Percentiles rank a stretch among this genome's conserved stretches.
Conservation (phyloP, 352 stramenopile species). For the Phytophthora vignae region DNA sequence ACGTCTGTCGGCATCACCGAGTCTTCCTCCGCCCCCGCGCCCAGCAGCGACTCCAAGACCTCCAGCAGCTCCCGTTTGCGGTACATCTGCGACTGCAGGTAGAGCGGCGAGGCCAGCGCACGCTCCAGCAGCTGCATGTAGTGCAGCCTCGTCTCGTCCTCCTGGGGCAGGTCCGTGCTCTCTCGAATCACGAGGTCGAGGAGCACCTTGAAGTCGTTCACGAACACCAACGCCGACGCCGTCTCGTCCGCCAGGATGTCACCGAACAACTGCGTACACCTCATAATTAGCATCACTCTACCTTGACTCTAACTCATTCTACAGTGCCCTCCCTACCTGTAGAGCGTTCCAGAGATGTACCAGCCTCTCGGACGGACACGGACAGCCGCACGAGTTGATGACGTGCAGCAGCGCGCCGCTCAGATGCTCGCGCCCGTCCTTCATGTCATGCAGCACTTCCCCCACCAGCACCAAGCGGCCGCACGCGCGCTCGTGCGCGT, state of each 20-base stretch:
- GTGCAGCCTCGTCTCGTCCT: conserved; percentile 49
- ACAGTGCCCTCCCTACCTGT: conserved; percentile 38
- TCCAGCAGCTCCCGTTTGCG: conserved; percentile 61
- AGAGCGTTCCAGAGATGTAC: conserved; percentile 62
- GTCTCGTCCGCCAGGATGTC: conserved; percentile 61
- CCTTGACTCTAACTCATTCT: not conserved
- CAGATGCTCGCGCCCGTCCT: conserved; percentile 69
- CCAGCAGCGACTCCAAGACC: conserved; percentile 61
- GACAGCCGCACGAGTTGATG: conserved; percentile 85
- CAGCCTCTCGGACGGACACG: conserved; percentile 47
- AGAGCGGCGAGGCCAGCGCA: conserved; percentile 53
- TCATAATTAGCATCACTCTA: too few species aligned
- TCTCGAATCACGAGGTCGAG: conserved; percentile 76
- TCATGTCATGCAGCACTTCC: conserved; percentile 55
- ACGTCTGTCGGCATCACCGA: conserved; percentile 45
- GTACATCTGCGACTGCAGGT: conserved; percentile 60
- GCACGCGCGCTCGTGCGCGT: conserved; percentile 56
- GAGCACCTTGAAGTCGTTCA: conserved; percentile 83
- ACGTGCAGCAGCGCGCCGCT: conserved; percentile 76
- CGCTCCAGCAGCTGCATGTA: conserved; percentile 63
- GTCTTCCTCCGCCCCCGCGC: conserved; percentile 46
- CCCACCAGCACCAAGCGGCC: conserved; percentile 50
- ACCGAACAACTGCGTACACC: conserved; percentile 49
- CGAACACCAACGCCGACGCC: conserved; percentile 60
- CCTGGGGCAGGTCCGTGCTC: conserved; percentile 61